Percentiles rank a stretch among this genome's conserved stretches.
These are phyloP conservation scores for Infundibulicybe gibba DNA, from an alignment of 768 basidiomycete genomes.

Conservation along the genomic window DNA sequence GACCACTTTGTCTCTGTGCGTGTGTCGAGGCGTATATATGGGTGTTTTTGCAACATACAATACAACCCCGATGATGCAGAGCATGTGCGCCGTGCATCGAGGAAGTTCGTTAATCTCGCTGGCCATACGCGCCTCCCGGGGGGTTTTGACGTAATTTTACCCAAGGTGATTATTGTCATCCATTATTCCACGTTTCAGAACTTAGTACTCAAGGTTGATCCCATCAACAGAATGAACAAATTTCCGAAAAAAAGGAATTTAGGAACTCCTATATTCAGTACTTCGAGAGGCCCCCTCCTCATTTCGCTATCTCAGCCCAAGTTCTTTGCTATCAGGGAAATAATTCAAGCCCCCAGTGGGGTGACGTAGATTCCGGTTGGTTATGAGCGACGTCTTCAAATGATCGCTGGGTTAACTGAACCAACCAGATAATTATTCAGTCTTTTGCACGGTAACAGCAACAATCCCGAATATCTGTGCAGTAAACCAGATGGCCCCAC, in stretches of 20 bases:
- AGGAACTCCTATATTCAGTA: conserved; percentile 11
- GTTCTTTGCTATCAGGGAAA: conserved; percentile 21
- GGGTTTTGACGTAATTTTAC: conserved; percentile 19
- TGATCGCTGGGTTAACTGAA: neutral
- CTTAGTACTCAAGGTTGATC: neutral
- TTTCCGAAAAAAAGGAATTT: conserved; percentile 20
- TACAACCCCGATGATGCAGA: conserved; percentile 7
- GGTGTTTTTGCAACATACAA: neutral
- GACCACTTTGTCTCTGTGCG: conserved; percentile 13
- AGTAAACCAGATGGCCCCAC: conserved; percentile 5
- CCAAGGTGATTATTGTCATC: conserved; percentile 11
- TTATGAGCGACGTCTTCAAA: neutral
- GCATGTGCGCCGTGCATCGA: conserved; percentile 1
- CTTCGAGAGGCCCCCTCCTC: neutral
- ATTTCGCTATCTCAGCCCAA: too few relatives aligned
- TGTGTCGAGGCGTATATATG: conserved; percentile 12
- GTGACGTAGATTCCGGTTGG: conserved; percentile 18
- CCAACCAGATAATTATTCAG: conserved; percentile 17
- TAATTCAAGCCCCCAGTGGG: conserved; percentile 15
- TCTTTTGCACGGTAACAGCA: conserved; percentile 16
- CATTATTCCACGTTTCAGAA: neutral
- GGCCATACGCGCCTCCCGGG: conserved; percentile 11
- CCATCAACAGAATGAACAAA: conserved; percentile 37
- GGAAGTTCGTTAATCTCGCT: neutral
- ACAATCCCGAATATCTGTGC: conserved; percentile 9